phyloP scores from a whole-genome alignment of 2,329 filamentous ascomycete species.

The Scopulariopsis brevicaulis region DNA sequence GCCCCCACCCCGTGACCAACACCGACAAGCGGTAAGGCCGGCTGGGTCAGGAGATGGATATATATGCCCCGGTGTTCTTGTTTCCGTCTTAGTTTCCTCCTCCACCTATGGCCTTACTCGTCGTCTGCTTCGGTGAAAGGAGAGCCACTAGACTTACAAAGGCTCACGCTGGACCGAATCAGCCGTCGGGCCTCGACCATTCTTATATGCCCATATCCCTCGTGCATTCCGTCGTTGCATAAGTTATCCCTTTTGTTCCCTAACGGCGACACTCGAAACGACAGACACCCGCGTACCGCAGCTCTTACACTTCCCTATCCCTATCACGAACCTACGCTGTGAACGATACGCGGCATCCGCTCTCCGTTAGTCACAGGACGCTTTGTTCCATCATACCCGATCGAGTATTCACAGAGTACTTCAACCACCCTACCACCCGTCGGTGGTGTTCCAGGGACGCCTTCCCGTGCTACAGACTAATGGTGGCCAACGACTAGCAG shows the following conservation, averaged over 20 bases:
- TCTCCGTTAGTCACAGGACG: neutral
- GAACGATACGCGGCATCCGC: neutral
- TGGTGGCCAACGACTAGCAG: neutral
- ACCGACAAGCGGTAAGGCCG: neutral
- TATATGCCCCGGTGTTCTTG: neutral
- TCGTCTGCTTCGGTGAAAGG: neutral
- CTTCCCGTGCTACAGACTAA: neutral
- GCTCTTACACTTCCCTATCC: neutral
- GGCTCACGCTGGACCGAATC: neutral
- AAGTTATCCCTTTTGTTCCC: neutral
- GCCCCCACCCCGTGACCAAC: neutral
- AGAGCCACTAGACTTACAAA: neutral
- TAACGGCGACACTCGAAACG: neutral
- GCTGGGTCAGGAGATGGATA: neutral
- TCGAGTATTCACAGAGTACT: neutral
- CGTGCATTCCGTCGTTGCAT: neutral
- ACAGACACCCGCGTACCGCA: neutral
- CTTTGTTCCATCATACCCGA: neutral
- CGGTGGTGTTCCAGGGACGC: neutral
- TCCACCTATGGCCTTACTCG: neutral
- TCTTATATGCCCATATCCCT: neutral
- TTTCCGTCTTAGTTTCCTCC: neutral
- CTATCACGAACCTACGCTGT: neutral
- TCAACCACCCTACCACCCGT: neutral
- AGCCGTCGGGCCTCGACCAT: neutral